phyloP scores from a whole-genome alignment of 306 rosid species.

The Acacia confusa region DNA sequence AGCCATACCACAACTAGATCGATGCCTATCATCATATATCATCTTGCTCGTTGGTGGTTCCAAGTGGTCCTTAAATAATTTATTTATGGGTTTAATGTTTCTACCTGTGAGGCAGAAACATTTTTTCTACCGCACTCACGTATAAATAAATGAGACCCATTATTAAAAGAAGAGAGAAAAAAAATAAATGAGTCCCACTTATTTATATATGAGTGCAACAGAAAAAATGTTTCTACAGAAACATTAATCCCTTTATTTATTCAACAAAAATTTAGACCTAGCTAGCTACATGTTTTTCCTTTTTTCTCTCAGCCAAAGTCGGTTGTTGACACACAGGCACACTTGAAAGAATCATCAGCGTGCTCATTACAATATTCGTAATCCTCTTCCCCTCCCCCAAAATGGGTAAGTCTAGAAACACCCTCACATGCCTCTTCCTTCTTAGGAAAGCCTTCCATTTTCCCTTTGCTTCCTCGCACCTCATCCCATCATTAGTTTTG shows the following conservation, averaged over 20 bases:
- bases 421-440: slow-evolving; percentile 30
- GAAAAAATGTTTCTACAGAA: no score
- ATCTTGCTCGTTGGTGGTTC: slow-evolving; percentile 1
- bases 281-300: neutral
- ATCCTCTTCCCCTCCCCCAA: slow-evolving; percentile 25
- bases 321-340: neutral
- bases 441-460: slow-evolving; percentile 39
- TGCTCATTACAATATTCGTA: slow-evolving; percentile 21
- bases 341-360: slow-evolving; percentile 24
- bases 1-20: slow-evolving; percentile 16
- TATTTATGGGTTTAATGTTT: no score
- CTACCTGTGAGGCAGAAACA: no score
- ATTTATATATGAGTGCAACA: no score
- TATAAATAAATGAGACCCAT: no score
- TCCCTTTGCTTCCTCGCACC: slow-evolving; percentile 40
- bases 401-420: slow-evolving; percentile 48
- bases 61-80: slow-evolving; percentile 24
- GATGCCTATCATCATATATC: slow-evolving; percentile 43
- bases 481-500: slow-evolving; percentile 19
- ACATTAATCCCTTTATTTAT: no score
- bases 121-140: no score
- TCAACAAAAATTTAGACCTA: slow-evolving; percentile 1
- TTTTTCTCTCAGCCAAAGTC: neutral
- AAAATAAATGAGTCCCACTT: no score
- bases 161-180: no score